Percentiles rank a stretch among this genome's conserved stretches.
These are phyloP conservation scores for Mycena vulgaris DNA, from an alignment of 768 basidiomycete species.

Conservation along the genomic window DNA sequence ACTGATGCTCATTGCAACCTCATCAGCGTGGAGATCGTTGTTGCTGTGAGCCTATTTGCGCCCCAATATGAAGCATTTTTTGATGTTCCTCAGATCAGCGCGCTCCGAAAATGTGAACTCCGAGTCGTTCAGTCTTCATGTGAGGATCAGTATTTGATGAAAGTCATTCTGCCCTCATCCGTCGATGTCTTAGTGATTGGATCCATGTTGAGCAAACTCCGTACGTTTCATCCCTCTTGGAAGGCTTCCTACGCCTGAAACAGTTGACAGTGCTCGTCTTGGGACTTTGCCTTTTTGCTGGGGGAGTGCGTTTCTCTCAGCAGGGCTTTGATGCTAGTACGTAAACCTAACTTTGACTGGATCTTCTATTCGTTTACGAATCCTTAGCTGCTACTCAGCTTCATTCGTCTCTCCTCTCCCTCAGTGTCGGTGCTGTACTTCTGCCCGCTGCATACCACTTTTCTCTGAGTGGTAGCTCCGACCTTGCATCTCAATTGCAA, in stretches of 20 bases:
- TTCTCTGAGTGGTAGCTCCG: slow-evolving; percentile 57
- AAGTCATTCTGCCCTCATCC: slow-evolving; percentile 6
- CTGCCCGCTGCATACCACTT: slow-evolving; percentile 86
- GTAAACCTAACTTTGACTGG: neutral
- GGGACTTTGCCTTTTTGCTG: slow-evolving; percentile 90
- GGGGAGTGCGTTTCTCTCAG: slow-evolving; percentile 82
- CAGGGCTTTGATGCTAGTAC: slow-evolving; percentile 83
- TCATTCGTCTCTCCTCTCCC: slow-evolving; percentile 79
- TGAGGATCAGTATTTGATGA: slow-evolving; percentile 52
- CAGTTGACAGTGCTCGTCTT: slow-evolving; percentile 78
- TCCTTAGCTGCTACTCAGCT: slow-evolving; percentile 76
- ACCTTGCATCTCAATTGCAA: slow-evolving; percentile 49
- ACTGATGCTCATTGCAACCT: slow-evolving; percentile 9
- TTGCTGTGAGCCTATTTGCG: slow-evolving; percentile 69
- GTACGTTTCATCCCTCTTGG: slow-evolving; percentile 49
- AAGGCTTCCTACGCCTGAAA: slow-evolving; percentile 14
- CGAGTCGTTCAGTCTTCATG: slow-evolving; percentile 86
- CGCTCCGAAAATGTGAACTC: slow-evolving; percentile 86
- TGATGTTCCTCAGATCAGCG: slow-evolving; percentile 71
- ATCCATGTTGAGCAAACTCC: slow-evolving; percentile 84
- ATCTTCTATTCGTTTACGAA: neutral
- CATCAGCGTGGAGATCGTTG: slow-evolving; percentile 72
- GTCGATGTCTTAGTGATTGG: slow-evolving; percentile 74
- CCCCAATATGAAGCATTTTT: neutral
- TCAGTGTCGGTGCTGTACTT: slow-evolving; percentile 86